These are phyloP conservation scores for Lizonia empirigonia DNA, from an alignment of 2,329 filamentous ascomycete genomes.

Conservation along the genomic window DNA sequence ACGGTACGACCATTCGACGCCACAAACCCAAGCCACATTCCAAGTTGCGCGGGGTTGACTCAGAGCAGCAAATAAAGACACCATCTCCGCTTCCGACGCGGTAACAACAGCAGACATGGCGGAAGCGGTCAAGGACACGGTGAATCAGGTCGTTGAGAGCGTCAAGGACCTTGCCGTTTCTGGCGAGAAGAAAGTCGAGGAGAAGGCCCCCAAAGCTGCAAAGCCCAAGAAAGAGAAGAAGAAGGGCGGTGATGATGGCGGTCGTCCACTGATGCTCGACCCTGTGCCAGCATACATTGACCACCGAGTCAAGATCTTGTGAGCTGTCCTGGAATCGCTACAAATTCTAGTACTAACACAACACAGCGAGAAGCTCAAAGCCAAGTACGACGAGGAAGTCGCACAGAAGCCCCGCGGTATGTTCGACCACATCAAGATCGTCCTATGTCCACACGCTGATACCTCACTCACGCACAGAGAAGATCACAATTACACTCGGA, in stretches of 20 bases:
- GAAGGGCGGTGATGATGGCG: conserved; percentile 45
- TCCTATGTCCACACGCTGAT: conserved; percentile 21
- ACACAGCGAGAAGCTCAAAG: conserved; percentile 75
- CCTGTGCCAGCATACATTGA: conserved; percentile 76
- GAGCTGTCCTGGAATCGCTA: background rate
- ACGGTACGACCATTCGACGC: conserved; percentile 10
- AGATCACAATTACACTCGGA: conserved; percentile 74
- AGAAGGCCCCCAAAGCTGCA: conserved; percentile 27
- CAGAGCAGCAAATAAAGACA: conserved; percentile 25
- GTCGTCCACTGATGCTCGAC: conserved; percentile 54
- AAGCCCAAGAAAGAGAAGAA: conserved; percentile 52
- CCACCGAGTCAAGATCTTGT: conserved; percentile 81
- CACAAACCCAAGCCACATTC: conserved; percentile 11
- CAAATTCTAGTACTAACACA: conserved; percentile 15
- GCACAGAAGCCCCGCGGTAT: conserved; percentile 66
- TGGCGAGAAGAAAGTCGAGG: conserved; percentile 41
- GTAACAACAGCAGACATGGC: conserved; percentile 49
- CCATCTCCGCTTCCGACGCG: conserved; percentile 29
- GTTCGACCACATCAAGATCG: conserved; percentile 7
- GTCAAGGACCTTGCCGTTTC: conserved; percentile 65
- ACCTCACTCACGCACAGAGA: conserved; percentile 51
- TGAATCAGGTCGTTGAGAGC: conserved; percentile 60
- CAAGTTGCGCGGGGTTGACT: conserved; percentile 31
- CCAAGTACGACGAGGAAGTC: conserved; percentile 78
- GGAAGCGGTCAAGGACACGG: conserved; percentile 56